Conservation (phyloP, 1,284 basidiomycete genomes). For the Stygiomarasmius scandens region DNA sequence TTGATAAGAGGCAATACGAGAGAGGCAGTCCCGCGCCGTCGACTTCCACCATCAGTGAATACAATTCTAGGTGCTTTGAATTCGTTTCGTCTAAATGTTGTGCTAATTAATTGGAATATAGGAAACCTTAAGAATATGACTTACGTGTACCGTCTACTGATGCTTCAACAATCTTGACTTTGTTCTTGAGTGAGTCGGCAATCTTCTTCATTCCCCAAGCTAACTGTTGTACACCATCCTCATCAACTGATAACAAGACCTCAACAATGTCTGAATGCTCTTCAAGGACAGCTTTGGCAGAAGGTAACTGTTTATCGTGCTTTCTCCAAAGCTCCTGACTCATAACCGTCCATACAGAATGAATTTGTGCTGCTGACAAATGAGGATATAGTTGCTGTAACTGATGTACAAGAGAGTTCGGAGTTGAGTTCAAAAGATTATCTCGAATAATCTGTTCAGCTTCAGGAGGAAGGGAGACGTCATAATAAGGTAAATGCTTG, state of each 20-base stretch:
- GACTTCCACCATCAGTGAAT: constrained; percentile 30
- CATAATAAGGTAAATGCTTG: constrained; percentile 1
- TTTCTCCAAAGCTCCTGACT: constrained; percentile 29
- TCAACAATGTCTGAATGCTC: constrained; percentile 27
- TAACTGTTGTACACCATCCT: constrained; percentile 26
- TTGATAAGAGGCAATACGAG: constrained; percentile 32
- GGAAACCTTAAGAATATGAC: too few relatives aligned
- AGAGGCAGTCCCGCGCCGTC: constrained; percentile 33
- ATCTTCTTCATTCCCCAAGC: constrained; percentile 29
- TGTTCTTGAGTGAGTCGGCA: constrained; percentile 14
- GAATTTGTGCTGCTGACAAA: constrained; percentile 8
- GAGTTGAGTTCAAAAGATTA: neutral
- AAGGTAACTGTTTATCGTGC: constrained; percentile 26
- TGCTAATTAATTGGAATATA: constrained; percentile 5
- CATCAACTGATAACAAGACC: constrained; percentile 18
- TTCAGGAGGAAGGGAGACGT: neutral
- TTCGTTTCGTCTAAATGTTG: constrained; percentile 35
- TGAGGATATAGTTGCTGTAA: neutral
- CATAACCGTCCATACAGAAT: constrained; percentile 29
- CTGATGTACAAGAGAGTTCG: neutral
- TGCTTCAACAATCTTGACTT: too few relatives aligned
- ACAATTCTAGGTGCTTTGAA: constrained; percentile 31
- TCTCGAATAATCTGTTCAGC: constrained; percentile 2
- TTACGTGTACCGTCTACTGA: constrained; percentile 28
- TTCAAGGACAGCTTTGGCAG: constrained; percentile 26